Conservation (phyloP, 2,329 filamentous ascomycete genomes). For the Penicillium sp. region DNA sequence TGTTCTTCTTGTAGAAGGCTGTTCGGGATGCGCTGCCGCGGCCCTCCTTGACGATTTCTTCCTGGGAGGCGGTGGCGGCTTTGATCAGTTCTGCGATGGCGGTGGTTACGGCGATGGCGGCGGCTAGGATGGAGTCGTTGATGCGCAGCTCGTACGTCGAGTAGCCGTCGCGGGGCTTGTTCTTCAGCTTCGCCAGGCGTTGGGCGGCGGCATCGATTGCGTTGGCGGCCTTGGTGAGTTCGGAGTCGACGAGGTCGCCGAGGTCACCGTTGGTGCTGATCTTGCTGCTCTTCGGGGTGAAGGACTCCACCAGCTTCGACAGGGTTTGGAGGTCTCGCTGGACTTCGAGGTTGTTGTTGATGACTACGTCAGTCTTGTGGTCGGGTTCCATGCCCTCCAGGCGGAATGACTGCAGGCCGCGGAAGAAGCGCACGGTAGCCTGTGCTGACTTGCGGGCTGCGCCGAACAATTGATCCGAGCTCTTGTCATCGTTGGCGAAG, state of each 20-base stretch:
- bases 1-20: conserved; percentile 99
- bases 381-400: conserved; percentile 87
- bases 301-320: conserved; percentile 89
- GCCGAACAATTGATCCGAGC: conserved; percentile 81
- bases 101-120: conserved; percentile 88
- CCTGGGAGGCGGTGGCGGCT: conserved; percentile 87
- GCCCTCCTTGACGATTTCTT: conserved; percentile 94
- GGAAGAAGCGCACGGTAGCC: conserved; percentile 92
- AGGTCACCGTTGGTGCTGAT: conserved; percentile 80
- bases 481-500: conserved; percentile 94
- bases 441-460: conserved; percentile 82
- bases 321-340: conserved; percentile 91
- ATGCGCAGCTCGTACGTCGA: conserved; percentile 96
- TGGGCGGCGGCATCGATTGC: conserved; percentile 92
- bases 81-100: conserved; percentile 95
- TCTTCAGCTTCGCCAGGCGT: conserved; percentile 87
- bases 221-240: conserved; percentile 90
- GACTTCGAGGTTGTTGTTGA: conserved; percentile 96
- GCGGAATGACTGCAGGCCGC: conserved; percentile 88
- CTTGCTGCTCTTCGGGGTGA: conserved; percentile 85
- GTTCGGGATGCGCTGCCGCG: conserved; percentile 84
- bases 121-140: conserved; percentile 91
- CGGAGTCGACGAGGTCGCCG: conserved; percentile 88
- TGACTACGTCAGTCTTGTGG: conserved; percentile 95
- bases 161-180: conserved; percentile 94